phyloP scores from a whole-genome alignment of 176 grass and related monocot species.

The Metroxylon sagu region DNA sequence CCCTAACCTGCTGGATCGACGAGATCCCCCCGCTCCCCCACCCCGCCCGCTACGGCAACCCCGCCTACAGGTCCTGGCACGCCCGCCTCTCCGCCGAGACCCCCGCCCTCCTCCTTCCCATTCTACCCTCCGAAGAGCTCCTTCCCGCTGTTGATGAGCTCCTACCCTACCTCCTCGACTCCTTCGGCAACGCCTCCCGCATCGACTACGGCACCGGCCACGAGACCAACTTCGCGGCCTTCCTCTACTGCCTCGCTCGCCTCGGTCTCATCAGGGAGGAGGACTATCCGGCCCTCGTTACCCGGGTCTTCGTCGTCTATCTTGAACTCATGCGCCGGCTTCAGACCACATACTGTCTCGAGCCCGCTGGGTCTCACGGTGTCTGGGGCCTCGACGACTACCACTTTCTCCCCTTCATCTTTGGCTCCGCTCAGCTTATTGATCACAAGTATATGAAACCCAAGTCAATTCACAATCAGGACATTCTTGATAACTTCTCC shows the following conservation, averaged over 20 bases:
- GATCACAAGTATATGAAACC: slow-evolving; percentile 99
- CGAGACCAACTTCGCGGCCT: slow-evolving; percentile 82
- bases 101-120: slow-evolving; percentile 28
- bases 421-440: slow-evolving; percentile 77
- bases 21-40: slow-evolving; percentile 64
- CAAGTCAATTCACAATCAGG: slow-evolving; percentile 90
- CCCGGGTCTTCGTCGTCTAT: slow-evolving; percentile 50
- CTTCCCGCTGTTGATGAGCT: slow-evolving; percentile 46
- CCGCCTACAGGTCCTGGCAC: slow-evolving; percentile 77
- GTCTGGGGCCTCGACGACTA: slow-evolving; percentile 80
- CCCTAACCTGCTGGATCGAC: slow-evolving; percentile 42
- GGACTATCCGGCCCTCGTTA: slow-evolving; percentile 54
- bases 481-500: slow-evolving; percentile 81
- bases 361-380: slow-evolving; percentile 85
- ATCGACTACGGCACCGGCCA: slow-evolving; percentile 84
- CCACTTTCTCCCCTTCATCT: slow-evolving; percentile 89
- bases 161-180: slow-evolving; percentile 79
- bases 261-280: slow-evolving; percentile 57
- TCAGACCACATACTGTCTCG: slow-evolving; percentile 71
- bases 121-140: slow-evolving; percentile 31
- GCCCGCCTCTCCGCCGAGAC: slow-evolving; percentile 45
- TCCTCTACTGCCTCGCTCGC: slow-evolving; percentile 85
- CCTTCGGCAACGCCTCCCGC: slow-evolving; percentile 76
- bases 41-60: slow-evolving; percentile 75
- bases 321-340: slow-evolving; percentile 70